A percentile compares a stretch with the other conserved stretches of the same genome.
Conservation (phyloP, 257 asterid genomes). For the Sherardia arvensis region DNA sequence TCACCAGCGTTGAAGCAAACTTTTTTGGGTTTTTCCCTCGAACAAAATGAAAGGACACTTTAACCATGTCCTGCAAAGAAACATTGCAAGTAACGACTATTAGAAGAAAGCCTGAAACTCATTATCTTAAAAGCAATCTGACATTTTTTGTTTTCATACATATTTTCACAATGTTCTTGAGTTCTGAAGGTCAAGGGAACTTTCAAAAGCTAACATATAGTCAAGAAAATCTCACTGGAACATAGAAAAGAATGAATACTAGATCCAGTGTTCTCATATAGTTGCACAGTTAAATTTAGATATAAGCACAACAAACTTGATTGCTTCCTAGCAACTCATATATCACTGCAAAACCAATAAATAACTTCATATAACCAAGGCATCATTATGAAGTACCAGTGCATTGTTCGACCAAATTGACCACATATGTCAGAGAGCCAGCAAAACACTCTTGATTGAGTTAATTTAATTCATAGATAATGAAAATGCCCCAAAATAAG, state of each 20-base stretch:
- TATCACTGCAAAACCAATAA: neutral
- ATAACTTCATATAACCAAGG: neutral
- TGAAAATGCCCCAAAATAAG: neutral
- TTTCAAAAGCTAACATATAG: neutral
- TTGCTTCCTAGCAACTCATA: neutral
- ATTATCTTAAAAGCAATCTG: neutral
- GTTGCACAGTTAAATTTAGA: neutral
- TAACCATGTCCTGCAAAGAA: constrained; percentile 74
- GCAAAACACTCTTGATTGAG: neutral
- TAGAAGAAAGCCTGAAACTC: neutral
- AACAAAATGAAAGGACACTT: constrained; percentile 76
- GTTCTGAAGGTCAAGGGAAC: neutral
- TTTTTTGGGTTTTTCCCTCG: constrained; percentile 77
- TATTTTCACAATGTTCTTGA: neutral
- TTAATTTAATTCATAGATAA: neutral
- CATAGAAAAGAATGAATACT: neutral
- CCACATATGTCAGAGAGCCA: neutral
- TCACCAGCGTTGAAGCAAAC: constrained; percentile 73
- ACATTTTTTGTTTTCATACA: neutral
- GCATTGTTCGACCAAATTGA: neutral
- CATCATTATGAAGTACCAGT: neutral
- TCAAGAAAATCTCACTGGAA: neutral
- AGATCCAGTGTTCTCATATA: neutral
- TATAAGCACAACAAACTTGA: neutral
- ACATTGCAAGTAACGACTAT: constrained; percentile 7